phyloP scores from a whole-genome alignment of 192 early-diverging fungal species.

The Thamnidium elegans region DNA sequence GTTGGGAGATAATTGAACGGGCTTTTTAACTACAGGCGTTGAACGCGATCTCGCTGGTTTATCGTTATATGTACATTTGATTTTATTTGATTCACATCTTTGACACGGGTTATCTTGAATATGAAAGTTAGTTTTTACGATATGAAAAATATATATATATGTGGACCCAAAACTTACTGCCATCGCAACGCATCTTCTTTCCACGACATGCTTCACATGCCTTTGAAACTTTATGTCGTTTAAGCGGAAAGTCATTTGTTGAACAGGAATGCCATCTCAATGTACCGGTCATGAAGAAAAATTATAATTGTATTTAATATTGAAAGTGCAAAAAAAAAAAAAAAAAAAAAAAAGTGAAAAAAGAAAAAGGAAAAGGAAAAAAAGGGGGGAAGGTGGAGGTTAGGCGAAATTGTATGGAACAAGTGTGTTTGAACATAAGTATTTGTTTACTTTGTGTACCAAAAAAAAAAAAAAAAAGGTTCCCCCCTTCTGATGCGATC shows the following conservation, averaged over 20 bases:
- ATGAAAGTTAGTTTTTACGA: too few species aligned
- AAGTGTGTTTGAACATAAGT: constrained; percentile 12
- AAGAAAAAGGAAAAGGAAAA: neutral
- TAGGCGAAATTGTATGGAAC: neutral
- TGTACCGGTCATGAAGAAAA: constrained; percentile 14
- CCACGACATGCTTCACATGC: constrained; percentile 20
- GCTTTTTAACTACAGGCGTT: too few species aligned
- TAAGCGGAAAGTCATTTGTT: constrained; percentile 21
- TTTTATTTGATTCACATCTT: constrained; percentile 1
- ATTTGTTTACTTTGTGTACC: constrained; percentile 15
- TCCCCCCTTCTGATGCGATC: constrained; percentile 16
- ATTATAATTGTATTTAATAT: neutral
- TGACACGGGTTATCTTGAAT: constrained; percentile 6
- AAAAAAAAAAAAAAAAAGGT: neutral
- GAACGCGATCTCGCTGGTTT: constrained; percentile 12
- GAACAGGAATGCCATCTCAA: constrained; percentile 25
- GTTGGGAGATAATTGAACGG: too few species aligned
- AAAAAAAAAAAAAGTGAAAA: neutral
- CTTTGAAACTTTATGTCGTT: constrained; percentile 17
- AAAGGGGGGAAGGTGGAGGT: neutral
- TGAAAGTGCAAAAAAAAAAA: neutral
- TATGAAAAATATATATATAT: too few species aligned
- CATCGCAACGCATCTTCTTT: constrained; percentile 23
- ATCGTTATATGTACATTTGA: constrained; percentile 4
- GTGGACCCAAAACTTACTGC: constrained; percentile 28